Evolutionary conservation across 805 yeast genomes (phyloP).

Genomic region (Barnettozyma populi): DNA sequence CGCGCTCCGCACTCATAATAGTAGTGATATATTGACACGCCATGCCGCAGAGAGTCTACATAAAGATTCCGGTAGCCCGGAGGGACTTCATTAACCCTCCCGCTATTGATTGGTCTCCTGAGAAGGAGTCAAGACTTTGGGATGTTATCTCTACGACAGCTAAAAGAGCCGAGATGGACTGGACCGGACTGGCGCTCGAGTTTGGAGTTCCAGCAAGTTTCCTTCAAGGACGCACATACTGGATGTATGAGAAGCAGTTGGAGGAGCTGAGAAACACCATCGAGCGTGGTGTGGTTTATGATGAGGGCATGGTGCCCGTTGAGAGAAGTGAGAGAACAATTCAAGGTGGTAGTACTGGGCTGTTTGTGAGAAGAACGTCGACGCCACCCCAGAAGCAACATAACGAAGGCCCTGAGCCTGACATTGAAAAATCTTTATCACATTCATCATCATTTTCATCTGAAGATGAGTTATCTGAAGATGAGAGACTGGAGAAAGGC

Average conservation of each 20-base stretch:
- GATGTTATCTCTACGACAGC: slow-evolving; percentile 19
- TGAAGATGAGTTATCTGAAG: slow-evolving; percentile 5
- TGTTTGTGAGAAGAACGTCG: neutral
- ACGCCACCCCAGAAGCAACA: neutral
- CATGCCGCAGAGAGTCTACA: slow-evolving; percentile 18
- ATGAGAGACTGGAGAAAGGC: slow-evolving; percentile 7
- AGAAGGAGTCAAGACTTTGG: slow-evolving; percentile 24
- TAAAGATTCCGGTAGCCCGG: slow-evolving; percentile 23
- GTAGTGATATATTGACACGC: neutral
- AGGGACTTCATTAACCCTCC: slow-evolving; percentile 23
- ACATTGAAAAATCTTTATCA: neutral
- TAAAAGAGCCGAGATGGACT: slow-evolving; percentile 22
- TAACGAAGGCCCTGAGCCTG: neutral
- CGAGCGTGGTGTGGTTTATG: slow-evolving; percentile 14
- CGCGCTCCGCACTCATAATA: too few relatives aligned
- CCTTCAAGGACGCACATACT: slow-evolving; percentile 25
- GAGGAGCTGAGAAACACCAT: slow-evolving; percentile 21
- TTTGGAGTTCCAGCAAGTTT: slow-evolving; percentile 22
- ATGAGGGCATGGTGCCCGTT: slow-evolving; percentile 2
- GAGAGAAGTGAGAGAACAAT: slow-evolving; percentile 6
- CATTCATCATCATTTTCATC: slow-evolving; percentile 1
- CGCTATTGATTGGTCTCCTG: slow-evolving; percentile 22
- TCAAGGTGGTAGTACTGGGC: slow-evolving; percentile 1
- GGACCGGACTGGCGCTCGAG: slow-evolving; percentile 8
- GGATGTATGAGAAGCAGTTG: slow-evolving; percentile 26